Evolutionary conservation across 345 rosid genomes (phyloP), one percentile per base, ranked within the genome.

Genomic region (Citrus unshiu): DNA sequence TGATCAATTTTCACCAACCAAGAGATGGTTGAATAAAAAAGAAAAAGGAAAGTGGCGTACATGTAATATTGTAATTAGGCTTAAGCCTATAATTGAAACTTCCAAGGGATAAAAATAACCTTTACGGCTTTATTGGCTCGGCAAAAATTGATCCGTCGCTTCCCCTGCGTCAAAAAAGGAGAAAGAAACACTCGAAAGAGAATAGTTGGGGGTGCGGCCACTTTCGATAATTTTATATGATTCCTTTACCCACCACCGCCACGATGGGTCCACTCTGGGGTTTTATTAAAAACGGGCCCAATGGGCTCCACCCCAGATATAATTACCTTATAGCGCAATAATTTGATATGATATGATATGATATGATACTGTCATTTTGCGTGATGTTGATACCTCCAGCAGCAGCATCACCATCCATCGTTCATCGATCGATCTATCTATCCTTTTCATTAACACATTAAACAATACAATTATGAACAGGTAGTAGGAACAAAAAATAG

Each of bases 281-380:
- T 25, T 63, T 37, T 16, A 75, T 72, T 25, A 49, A 13, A 60
- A 9, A 59, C n/a, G 40, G 80, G 85, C 4, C 73, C 76, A 14
- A 51, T 78, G 83, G 88, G 80, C 14, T 71, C 80, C 79, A 81
- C 74, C 2, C 74, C 7, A 9, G 25, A 62, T 64, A 79, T 83
- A 7, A 86, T 84, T 82, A 70, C 68, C 57, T 70, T 54, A 16
- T 16, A 39, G 18, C 65, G 75, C 16, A 19, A 84, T 88, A 72
- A 83, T 85, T 75, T 75, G 76, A 73, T 75, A 79, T 77, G 77
- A 73, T 75, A 79, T 79, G 77, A 80, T 82, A 61, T 5, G 37
- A 35, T 37, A 37, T 73, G 68, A 63, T 29, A 16, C 8, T 18
- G 58, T 54, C 21, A 54, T 1, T 4, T 5, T 3, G 51, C 5